Conservation (phyloP, 257 asterid genomes). For the Solanum verrucosum region DNA sequence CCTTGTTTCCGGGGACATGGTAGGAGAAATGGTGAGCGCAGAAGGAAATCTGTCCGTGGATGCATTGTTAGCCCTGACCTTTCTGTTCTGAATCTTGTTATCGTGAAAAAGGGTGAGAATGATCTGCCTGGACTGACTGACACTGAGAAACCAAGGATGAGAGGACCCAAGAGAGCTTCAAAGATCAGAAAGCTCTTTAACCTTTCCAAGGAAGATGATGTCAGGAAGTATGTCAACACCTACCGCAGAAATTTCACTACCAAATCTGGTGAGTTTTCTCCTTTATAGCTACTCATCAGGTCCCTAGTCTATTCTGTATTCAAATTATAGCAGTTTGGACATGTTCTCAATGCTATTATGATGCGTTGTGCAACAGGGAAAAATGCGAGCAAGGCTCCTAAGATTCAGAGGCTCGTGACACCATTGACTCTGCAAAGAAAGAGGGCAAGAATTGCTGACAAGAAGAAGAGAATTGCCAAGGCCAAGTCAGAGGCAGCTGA, state of each 20-base stretch:
- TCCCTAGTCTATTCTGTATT: not conserved
- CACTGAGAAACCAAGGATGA: slow-evolving; percentile 3
- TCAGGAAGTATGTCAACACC: not conserved
- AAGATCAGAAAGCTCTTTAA: slow-evolving; percentile 2
- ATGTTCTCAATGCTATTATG: not conserved
- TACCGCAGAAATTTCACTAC: slow-evolving; percentile 1
- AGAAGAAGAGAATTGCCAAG: slow-evolving; percentile 3
- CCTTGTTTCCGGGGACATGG: slow-evolving; percentile 2
- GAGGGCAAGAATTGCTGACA: slow-evolving; percentile 4
- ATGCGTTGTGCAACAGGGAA: not conserved
- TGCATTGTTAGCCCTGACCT: slow-evolving; percentile 3
- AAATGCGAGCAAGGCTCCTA: not conserved
- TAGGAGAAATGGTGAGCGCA: slow-evolving; percentile 4
- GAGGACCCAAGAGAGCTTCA: slow-evolving; percentile 6
- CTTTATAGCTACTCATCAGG: not conserved
- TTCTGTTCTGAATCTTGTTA: not conserved
- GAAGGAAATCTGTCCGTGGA: slow-evolving; percentile 2
- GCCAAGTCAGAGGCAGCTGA: slow-evolving; percentile 4
- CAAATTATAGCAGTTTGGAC: not conserved
- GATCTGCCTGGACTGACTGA: slow-evolving; percentile 2
- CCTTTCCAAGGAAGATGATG: slow-evolving; percentile 3
- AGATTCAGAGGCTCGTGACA: not conserved
- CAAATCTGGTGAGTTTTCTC: not conserved
- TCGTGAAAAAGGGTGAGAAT: slow-evolving; percentile 1
- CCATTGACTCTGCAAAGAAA: slow-evolving; percentile 1